Evolutionary conservation across 1,284 basidiomycete species (phyloP).

Genomic region (Sphagnurus paluster): DNA sequence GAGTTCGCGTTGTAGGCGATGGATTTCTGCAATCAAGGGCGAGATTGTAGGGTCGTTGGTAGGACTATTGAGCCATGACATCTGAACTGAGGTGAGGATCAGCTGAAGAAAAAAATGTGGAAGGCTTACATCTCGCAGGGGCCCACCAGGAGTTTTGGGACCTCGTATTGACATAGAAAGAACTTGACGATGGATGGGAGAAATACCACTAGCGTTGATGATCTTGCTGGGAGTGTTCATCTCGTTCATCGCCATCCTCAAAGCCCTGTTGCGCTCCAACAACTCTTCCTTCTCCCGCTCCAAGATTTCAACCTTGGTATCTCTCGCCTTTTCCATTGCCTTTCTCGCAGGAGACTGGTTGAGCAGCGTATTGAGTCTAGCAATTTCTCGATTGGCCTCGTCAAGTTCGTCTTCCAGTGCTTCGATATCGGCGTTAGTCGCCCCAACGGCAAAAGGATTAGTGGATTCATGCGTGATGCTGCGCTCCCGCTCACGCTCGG

Average conservation of each 20-base stretch:
- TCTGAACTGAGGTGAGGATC: conserved; percentile 36
- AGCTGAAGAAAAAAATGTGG: background rate
- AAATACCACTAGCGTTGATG: conserved; percentile 56
- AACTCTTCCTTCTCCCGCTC: conserved; percentile 77
- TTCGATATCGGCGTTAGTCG: conserved; percentile 53
- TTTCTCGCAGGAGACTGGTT: conserved; percentile 74
- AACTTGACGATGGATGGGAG: conserved; percentile 72
- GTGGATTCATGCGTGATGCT: conserved; percentile 32
- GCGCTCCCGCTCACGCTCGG: conserved; percentile 59
- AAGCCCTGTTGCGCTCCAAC: conserved; percentile 60
- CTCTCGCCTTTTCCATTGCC: conserved; percentile 72
- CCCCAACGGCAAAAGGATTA: conserved; percentile 29
- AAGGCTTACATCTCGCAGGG: conserved; percentile 68
- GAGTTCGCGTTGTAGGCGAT: conserved; percentile 67
- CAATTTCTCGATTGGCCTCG: conserved; percentile 79
- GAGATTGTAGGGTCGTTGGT: conserved; percentile 52
- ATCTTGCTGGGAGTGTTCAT: conserved; percentile 56
- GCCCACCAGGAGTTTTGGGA: conserved; percentile 76
- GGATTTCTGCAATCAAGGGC: conserved; percentile 64
- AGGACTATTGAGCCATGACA: conserved; percentile 71
- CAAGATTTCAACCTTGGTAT: conserved; percentile 69
- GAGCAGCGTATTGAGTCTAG: conserved; percentile 66
- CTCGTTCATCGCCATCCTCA: conserved; percentile 50
- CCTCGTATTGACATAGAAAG: conserved; percentile 63
- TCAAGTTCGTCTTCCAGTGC: conserved; percentile 78